Percentiles rank a stretch among this genome's conserved stretches.
Evolutionary conservation across 148 eudicot species (phyloP).

Genomic region (Cornus controversa): DNA sequence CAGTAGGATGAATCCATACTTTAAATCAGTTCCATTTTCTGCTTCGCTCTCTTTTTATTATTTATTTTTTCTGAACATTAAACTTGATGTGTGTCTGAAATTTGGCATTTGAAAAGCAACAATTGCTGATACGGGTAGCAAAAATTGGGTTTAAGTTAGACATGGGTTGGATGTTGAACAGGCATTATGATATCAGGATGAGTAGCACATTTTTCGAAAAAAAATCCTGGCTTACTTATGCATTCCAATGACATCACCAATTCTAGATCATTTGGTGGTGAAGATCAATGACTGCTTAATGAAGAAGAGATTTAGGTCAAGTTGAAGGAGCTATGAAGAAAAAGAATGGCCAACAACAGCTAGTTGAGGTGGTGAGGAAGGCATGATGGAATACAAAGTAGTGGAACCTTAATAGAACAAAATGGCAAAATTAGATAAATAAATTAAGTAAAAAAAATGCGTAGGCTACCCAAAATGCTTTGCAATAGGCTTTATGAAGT

Average conservation of each 20-base stretch:
- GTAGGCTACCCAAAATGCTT: background rate
- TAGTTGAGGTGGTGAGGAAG: background rate
- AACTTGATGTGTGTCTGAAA: background rate
- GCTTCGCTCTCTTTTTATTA: too few relatives aligned
- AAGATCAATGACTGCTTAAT: background rate
- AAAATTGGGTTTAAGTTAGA: background rate
- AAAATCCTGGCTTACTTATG: too few relatives aligned
- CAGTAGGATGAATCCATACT: background rate
- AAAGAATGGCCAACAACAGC: background rate
- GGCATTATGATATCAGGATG: background rate
- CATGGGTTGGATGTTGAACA: background rate
- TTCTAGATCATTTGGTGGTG: background rate
- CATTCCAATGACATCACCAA: too few relatives aligned
- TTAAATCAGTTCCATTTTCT: background rate
- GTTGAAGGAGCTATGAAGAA: background rate
- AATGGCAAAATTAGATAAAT: too few relatives aligned
- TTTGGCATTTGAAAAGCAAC: background rate
- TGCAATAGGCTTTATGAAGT: background rate
- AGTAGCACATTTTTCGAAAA: too few relatives aligned
- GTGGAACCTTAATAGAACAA: background rate
- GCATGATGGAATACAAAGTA: background rate
- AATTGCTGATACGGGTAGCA: background rate
- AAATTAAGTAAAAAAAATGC: too few relatives aligned
- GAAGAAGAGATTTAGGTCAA: background rate
- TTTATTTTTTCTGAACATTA: too few relatives aligned